Evolutionary conservation across 192 early-diverging fungal genomes (phyloP), one percentile per base, ranked within the genome.

Genomic region (Linnemannia hyalina): DNA sequence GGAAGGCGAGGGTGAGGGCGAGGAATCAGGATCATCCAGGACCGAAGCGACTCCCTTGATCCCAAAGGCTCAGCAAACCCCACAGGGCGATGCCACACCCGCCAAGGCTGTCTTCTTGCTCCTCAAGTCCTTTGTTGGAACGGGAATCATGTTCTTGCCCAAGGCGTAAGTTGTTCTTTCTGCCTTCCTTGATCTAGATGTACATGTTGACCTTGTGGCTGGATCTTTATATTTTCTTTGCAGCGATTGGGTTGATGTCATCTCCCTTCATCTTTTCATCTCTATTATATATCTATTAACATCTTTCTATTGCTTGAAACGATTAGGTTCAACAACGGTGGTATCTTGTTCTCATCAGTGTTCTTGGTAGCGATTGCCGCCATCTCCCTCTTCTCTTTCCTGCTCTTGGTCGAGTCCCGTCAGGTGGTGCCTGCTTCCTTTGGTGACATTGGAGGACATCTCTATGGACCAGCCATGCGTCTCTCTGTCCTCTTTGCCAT

Each of bases 121-220:
- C 52, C 89, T 96, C 13, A 96, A 96, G 89, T 91, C 95, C 18
- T 96, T 96, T 92, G 93, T 96, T 42, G 95, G 95, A 77, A 95
- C 95, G 8, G 95, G 93, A 83, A 91, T 93, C 69, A 92, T 93
- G 90, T 93, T 93, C 73, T 80, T 93, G 70, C 93, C 93, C 20
- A 93, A 89, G 80, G 93, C 93, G 89, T 93, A 91, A 84, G 86
- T 88, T 29, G 1, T 29, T 29, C 4, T 2, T 3, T 26, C 13
- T 32, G 29, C 15, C n/a, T 2, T 40, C 6, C 38, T 40, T 40
- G 18, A 52, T 52, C 49, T 52, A 20, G 49, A 52, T 52, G 49
- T 52, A 22, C 18, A 52, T 52, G 18, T 20, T 4, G 4, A 22
- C 20, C 20, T 52, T 22, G 49, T 32, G 29, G 26, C 29, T 11